Evolutionary conservation across 2,329 filamentous ascomycete genomes (phyloP), one percentile per base, ranked within the genome.

Genomic region (Taxawa tesnikishii): DNA sequence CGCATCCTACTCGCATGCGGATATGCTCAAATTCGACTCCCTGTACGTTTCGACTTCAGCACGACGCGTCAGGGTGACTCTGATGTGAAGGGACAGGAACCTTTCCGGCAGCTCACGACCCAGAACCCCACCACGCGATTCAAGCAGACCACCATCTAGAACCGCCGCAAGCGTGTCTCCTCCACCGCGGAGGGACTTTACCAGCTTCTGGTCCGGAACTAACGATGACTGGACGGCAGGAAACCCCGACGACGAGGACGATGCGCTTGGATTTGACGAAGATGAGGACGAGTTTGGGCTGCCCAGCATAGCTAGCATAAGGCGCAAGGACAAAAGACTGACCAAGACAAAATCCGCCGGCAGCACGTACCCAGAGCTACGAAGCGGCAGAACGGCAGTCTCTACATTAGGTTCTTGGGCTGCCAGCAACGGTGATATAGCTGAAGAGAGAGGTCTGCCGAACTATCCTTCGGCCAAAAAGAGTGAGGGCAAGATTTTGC

Each of bases 221-320:
- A 80, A 85, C 45, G 76, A 84, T 49, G 80, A 84, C 53, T 94
- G 84, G 83, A 75, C 75, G 39, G 67, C 75, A 12, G 76, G 82
- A 40, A 76, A 82, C 34, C 68, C 70, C 9, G 50, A 54, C n/a
- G 46, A 49, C 10, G 81, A 81, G 4, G 62, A 64, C 42, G 77
- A 84, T 46, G 75, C 74, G 8, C 83, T 90, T 47, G 82, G 83
- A 37, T 67, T 78, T 48, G 83, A 93, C 44, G 82, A 85, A 35
- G 81, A 90, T 45, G 87, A 92, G 40, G 88, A 96, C 55, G 88
- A 96, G 53, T 96, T 96, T 58, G 88, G 88, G 2, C 67, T 96
- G 15, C 88, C 88, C 3, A 94, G 85, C 51, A 73, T 96, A 51
- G 82, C 85, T 4, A 94, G 79, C 51, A 90, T 90, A 79, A 81